Evolutionary conservation across 768 basidiomycete genomes (phyloP).

Genomic region (Xanthoconium purpureum): DNA sequence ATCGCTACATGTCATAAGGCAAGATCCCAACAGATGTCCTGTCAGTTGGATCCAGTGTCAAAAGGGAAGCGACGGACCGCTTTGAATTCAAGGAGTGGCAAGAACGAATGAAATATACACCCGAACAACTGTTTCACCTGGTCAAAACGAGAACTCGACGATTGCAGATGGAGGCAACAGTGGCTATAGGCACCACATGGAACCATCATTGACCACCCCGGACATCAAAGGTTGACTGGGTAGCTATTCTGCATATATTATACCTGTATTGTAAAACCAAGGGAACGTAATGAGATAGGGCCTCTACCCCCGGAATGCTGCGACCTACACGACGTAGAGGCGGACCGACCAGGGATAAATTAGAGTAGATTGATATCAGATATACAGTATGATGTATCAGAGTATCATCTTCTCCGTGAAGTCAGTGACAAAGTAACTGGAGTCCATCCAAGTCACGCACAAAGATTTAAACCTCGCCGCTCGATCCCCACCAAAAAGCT

Average conservation of each 20-base stretch:
- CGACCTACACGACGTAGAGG: background rate
- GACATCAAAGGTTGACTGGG: background rate
- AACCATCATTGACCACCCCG: background rate
- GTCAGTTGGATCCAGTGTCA: too few relatives aligned
- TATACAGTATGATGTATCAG: background rate
- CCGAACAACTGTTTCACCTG: too few relatives aligned
- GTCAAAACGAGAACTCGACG: too few relatives aligned
- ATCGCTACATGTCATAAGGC: background rate
- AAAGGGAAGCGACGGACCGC: too few relatives aligned
- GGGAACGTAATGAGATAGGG: background rate
- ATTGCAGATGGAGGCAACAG: too few relatives aligned
- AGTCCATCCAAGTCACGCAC: slow-evolving; percentile 8
- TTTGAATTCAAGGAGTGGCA: too few relatives aligned
- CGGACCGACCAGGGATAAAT: background rate
- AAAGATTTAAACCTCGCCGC: slow-evolving; percentile 14
- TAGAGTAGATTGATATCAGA: slow-evolving; percentile 4
- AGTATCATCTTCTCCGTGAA: background rate
- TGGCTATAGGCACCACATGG: background rate
- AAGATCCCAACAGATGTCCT: too few relatives aligned
- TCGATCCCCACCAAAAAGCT: slow-evolving; percentile 43
- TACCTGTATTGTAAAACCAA: background rate
- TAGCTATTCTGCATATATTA: background rate
- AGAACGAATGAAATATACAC: too few relatives aligned
- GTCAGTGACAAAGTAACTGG: background rate
- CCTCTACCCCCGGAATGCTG: background rate